Percentiles rank a stretch among this genome's conserved stretches.
phyloP scores from a whole-genome alignment of 495 filamentous ascomycete genomes.

The Alectoria sarmentosa region DNA sequence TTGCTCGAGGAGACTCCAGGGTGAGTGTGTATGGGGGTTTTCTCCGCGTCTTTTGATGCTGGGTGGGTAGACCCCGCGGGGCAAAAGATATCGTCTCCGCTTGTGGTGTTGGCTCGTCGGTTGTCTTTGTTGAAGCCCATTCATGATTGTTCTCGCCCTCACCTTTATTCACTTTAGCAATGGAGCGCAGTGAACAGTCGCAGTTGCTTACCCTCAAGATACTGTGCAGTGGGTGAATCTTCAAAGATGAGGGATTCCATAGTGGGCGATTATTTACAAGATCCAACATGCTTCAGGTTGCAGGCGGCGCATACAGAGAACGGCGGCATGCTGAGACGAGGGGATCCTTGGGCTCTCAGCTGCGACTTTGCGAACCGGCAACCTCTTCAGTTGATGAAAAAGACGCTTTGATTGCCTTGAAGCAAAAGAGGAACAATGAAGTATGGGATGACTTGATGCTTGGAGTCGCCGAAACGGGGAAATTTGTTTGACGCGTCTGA shows the following conservation, averaged over 20 bases:
- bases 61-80: conserved; percentile 61
- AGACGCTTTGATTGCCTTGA: not conserved
- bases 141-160: conserved; percentile 44
- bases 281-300: conserved; percentile 14
- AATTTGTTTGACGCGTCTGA: not conserved
- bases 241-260: conserved; percentile 94
- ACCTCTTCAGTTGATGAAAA: not conserved
- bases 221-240: conserved; percentile 84
- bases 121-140: conserved; percentile 40
- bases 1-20: conserved; percentile 45
- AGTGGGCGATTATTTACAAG: conserved; percentile 15
- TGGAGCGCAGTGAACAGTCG: conserved; percentile 1
- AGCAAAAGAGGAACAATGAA: not conserved
- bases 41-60: conserved; percentile 59
- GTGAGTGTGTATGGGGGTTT: conserved; percentile 56
- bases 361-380: not conserved
- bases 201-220: conserved; percentile 70
- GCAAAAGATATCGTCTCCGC: conserved; percentile 54
- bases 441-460: not conserved
- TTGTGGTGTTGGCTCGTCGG: conserved; percentile 31
- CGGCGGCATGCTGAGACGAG: not conserved
- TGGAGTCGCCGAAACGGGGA: not conserved
- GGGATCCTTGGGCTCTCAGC: not conserved
- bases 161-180: conserved; percentile 27
- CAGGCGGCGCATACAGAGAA: not conserved